These are phyloP conservation scores for Kwoniella bestiolae DNA, from an alignment of 768 basidiomycete species.

Conservation along the genomic window DNA sequence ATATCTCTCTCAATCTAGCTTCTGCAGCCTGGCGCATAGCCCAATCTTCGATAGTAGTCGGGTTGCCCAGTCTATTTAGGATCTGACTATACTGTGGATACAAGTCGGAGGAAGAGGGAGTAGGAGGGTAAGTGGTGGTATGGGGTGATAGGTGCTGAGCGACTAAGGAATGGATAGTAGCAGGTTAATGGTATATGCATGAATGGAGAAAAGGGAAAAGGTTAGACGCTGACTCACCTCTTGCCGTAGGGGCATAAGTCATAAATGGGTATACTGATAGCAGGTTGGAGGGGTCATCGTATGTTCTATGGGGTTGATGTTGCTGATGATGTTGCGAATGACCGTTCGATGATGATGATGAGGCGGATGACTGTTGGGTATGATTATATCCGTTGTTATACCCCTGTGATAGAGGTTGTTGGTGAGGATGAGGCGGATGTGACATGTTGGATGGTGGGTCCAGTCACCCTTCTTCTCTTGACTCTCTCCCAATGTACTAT, in stretches of 20 bases:
- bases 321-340: constrained; percentile 4
- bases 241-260: constrained; percentile 47
- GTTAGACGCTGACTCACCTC: too few relatives aligned
- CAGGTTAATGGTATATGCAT: neutral
- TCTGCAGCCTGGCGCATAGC: constrained; percentile 32
- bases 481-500: too few relatives aligned
- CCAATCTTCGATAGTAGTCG: constrained; percentile 39
- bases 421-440: neutral
- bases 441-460: neutral
- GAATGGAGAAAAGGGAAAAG: neutral
- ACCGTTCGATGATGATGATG: neutral
- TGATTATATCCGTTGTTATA: too few relatives aligned
- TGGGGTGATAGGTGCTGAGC: constrained; percentile 43
- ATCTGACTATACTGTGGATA: constrained; percentile 42
- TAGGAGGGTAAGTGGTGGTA: constrained; percentile 36
- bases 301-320: constrained; percentile 2
- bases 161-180: constrained; percentile 24
- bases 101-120: constrained; percentile 32
- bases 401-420: too few relatives aligned
- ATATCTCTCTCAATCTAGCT: constrained; percentile 24
- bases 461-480: neutral
- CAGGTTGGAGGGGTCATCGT: constrained; percentile 40
- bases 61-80: constrained; percentile 42
- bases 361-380: neutral
- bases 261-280: constrained; percentile 49